Base-by-base conservation (phyloP, 2,329 filamentous ascomycete species). In the Colletotrichum musae region DNA sequence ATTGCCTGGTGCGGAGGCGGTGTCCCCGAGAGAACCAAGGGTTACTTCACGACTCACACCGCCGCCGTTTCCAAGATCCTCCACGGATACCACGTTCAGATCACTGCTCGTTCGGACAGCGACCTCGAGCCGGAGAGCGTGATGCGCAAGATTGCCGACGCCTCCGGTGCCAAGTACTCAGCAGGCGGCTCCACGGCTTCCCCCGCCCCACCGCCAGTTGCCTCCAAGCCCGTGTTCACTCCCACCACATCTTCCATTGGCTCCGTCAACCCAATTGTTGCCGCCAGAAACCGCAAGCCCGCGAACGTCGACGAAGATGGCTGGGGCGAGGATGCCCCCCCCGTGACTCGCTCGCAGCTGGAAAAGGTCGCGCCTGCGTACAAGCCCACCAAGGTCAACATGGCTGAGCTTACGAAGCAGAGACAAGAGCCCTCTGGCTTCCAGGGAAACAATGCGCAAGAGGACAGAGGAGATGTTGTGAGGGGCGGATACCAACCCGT, bases 1-100 rank as follows among this genome's bases (percentile, higher is more conserved):
- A 94, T 99, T 78, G 95, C 93, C 73, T 99, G 96, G 93, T 99
- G 96, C 80, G 96, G 96, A 73, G 95, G 97, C 78, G 96, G 96
- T 75, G 96, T 99, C 16, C 96, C 96, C n/a, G 96, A 99, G 83
- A 88, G 95, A 76, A 98, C 95, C 71, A 99, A 98, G 83, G 96
- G 96, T 73, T 98, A 98, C 83, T 99, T 99, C 80, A 97, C 94
- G 73, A 98, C 94, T 83, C 95, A 99, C 82, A 85, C 96, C 56
- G 91, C 93, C 70, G 92, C 94, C 56, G 94, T 98, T 45, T 91
- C 94, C 71, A 98, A 97, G 82, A 87, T 98, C 74, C 89, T 99
- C 50, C 95, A 98, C 83, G 94, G 96, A 73, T 99, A 98, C 81
- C 96, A 99, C 80, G 94, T 99, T 68, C 95, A 99, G 84, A 93